Base-by-base conservation (phyloP, 1,284 basidiomycete species). In the Puccinia hordei region DNA sequence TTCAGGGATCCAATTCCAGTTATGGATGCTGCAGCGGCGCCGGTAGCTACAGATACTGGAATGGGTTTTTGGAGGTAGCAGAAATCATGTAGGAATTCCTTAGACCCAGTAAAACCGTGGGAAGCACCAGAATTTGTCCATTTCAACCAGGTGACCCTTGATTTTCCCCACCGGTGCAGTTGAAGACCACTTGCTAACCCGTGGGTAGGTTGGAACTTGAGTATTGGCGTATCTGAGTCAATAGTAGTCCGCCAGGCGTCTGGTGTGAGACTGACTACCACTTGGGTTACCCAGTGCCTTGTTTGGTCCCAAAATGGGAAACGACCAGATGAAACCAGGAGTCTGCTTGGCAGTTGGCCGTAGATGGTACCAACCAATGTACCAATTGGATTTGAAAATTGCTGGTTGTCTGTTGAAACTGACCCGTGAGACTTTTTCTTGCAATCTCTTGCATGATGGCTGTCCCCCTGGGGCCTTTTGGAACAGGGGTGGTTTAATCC, bases 51-150 rank as follows among this genome's bases (percentile, higher is more conserved):
- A 22, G 35, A 44, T 4, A 66, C 38, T n/a, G 35, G 22, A 44
- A 66, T 66, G 1, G 44, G 38, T 9, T n/a, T 17, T 2, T 2
- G 4, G 65, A 44, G 44, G 44, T n/a, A 24, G 8, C 22, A 22
- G n/a, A 66, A 66, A 24, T 41, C 8, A n/a, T 66, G 65, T 2
- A 66, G 22, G 8, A 44, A 44, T 2, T 6, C 1, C 12, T 44
- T 44, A 13, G 19, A 44, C n/a, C 65, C 35, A n/a, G 65, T 66
- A n/a, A 66, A 46, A n/a, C 65, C 65, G 24, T 66, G 65, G 12
- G 65, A 44, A 27, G 65, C 65, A 9, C 65, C 65, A 6, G 65
- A 66, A 13, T 15, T 61, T 5, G 33, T 61, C 30, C 30, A 61
- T 17, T 15, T 61, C 57, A 33, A 33, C 57, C 3, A 30, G 30